Evolutionary conservation across 2,329 filamentous ascomycete genomes (phyloP).

Genomic region (Aplosporella prunicola): DNA sequence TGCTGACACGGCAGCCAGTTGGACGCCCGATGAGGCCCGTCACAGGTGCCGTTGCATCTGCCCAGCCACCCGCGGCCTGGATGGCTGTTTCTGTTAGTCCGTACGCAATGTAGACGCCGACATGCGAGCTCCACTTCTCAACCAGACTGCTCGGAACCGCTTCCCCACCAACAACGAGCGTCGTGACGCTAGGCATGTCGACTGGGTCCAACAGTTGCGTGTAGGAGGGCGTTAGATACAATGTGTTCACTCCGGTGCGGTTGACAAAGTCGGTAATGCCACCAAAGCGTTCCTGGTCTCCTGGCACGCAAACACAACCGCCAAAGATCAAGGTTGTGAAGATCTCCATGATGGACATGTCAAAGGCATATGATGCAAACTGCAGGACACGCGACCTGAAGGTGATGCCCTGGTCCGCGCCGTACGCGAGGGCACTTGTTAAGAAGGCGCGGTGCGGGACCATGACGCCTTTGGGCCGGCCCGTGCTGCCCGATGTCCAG

Average conservation of each 20-base stretch:
- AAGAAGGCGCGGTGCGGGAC: conserved; percentile 13
- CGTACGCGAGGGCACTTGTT: conserved; percentile 26
- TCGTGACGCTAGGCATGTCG: conserved; percentile 36
- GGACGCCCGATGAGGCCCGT: conserved; percentile 22
- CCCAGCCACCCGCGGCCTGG: too few species aligned
- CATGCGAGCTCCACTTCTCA: too few species aligned
- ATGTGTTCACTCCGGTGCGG: conserved; percentile 43
- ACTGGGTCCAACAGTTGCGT: conserved; percentile 38
- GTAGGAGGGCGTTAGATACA: conserved; percentile 51
- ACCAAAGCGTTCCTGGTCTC: conserved; percentile 39
- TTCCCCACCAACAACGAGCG: conserved; percentile 37
- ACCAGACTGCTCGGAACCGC: too few species aligned
- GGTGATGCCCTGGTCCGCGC: conserved; percentile 17
- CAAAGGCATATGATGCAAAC: conserved; percentile 48
- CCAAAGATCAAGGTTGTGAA: conserved; percentile 47
- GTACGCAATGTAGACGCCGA: too few species aligned
- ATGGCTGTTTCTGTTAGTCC: too few species aligned
- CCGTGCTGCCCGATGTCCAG: conserved; percentile 15
- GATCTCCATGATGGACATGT: conserved; percentile 46
- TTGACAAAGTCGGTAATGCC: conserved; percentile 44
- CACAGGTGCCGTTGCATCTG: too few species aligned
- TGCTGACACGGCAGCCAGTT: conserved; percentile 20
- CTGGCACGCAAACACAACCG: conserved; percentile 51
- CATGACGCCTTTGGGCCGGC: conserved; percentile 16
- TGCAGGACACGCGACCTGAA: conserved; percentile 30